phyloP scores from a whole-genome alignment of 495 filamentous ascomycete genomes.

The Aspergillus kassunensis region DNA sequence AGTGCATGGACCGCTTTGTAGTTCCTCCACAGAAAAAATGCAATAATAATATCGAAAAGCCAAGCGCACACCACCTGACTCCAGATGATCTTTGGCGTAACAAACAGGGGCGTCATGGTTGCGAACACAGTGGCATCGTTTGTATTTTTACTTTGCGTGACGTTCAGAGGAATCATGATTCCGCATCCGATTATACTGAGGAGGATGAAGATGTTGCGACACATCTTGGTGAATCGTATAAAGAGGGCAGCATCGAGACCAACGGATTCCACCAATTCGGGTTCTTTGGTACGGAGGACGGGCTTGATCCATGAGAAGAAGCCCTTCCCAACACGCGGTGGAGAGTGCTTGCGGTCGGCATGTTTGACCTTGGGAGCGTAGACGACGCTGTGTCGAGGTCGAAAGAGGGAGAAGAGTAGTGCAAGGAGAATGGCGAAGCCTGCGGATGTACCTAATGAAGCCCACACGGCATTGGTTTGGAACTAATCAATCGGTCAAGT shows the following conservation, averaged over 20 bases:
- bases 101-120: conserved; percentile 51
- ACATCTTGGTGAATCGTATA: conserved; percentile 85
- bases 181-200: conserved; percentile 70
- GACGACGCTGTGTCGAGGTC: conserved; percentile 84
- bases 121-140: conserved; percentile 38
- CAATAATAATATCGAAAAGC: conserved; percentile 69
- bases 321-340: conserved; percentile 85
- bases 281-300: conserved; percentile 69
- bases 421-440: conserved; percentile 67
- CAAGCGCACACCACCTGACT: conserved; percentile 78
- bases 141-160: conserved; percentile 44
- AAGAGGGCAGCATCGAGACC: conserved; percentile 92
- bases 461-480: conserved; percentile 61
- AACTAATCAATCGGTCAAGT: conserved; percentile 38
- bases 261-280: conserved; percentile 67
- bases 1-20: conserved; percentile 69
- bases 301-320: conserved; percentile 82
- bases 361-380: conserved; percentile 94
- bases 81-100: conserved; percentile 56
- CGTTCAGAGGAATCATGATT: conserved; percentile 81
- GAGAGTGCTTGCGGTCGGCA: conserved; percentile 85
- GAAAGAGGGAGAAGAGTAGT: conserved; percentile 78
- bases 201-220: conserved; percentile 78
- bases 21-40: conserved; percentile 83
- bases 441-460: conserved; percentile 80